A percentile compares a stretch with the other conserved stretches of the same genome.
These are phyloP conservation scores for Pyrenophora teres DNA, from an alignment of 2,329 filamentous ascomycete species.

Conservation along the genomic window DNA sequence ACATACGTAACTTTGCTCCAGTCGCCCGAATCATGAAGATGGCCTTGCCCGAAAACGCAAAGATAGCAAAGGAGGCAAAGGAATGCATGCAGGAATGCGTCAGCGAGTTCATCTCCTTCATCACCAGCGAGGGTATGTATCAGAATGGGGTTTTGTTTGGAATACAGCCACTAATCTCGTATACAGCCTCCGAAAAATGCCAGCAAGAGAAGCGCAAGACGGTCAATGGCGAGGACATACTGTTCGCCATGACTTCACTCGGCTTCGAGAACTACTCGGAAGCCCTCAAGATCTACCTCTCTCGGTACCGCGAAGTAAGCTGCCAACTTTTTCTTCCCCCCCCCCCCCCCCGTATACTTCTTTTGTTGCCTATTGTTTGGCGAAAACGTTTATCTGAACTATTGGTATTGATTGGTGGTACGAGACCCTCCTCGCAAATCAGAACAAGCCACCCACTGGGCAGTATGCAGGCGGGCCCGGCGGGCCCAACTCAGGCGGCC, in stretches of 20 bases:
- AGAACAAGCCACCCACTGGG: constrained; percentile 60
- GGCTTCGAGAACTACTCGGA: constrained; percentile 99
- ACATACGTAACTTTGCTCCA: constrained; percentile 92
- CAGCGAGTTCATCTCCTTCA: constrained; percentile 99
- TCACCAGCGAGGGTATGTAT: constrained; percentile 91
- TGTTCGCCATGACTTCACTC: constrained; percentile 98
- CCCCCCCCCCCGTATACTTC: constrained; percentile 26
- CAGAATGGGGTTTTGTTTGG: neutral
- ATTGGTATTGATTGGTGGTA: constrained; percentile 58
- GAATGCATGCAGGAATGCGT: constrained; percentile 99
- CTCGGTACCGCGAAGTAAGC: constrained; percentile 96
- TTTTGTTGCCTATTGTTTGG: constrained; percentile 46
- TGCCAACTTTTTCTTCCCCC: constrained; percentile 36
- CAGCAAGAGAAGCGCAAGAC: constrained; percentile 99
- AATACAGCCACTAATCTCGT: constrained; percentile 5
- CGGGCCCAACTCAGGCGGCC: constrained; percentile 42
- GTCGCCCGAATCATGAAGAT: constrained; percentile 99
- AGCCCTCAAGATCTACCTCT: constrained; percentile 95
- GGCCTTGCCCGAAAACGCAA: constrained; percentile 94
- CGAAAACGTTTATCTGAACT: constrained; percentile 55
- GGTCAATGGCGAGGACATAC: constrained; percentile 96
- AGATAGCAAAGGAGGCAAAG: constrained; percentile 98
- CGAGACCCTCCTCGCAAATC: constrained; percentile 79
- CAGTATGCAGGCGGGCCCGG: constrained; percentile 43
- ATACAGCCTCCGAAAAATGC: constrained; percentile 92